These are phyloP conservation scores for Daldinia loculata DNA, from an alignment of 495 filamentous ascomycete genomes.

Conservation along the genomic window DNA sequence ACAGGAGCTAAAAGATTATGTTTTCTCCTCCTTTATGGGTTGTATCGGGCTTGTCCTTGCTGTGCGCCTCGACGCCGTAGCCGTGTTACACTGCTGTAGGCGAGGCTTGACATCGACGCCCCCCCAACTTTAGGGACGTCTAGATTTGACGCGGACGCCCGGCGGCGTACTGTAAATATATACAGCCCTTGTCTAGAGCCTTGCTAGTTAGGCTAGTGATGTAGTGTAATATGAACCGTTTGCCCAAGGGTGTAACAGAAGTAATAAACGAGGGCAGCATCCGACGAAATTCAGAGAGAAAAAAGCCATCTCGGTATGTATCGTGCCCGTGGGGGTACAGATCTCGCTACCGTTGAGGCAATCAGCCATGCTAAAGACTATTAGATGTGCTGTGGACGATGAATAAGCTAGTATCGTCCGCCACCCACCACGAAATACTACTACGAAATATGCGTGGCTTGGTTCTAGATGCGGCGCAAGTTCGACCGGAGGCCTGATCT, in stretches of 20 bases:
- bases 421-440: neutral
- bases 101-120: neutral
- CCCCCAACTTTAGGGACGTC: neutral
- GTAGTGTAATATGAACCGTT: neutral
- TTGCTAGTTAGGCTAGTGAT: neutral
- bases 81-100: constrained; percentile 18
- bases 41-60: neutral
- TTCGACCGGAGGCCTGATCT: neutral
- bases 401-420: neutral
- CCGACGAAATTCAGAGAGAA: neutral
- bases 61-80: neutral
- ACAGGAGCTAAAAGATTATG: neutral
- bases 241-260: neutral
- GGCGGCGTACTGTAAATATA: neutral
- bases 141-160: constrained; percentile 1
- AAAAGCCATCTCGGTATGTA: neutral
- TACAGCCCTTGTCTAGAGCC: neutral
- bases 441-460: constrained; percentile 11
- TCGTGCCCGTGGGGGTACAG: neutral
- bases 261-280: neutral
- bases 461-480: neutral
- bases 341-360: neutral
- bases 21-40: neutral
- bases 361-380: neutral
- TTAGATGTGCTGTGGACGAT: neutral